phyloP scores from a whole-genome alignment of 306 rosid genomes.

The Corylus avellana region DNA sequence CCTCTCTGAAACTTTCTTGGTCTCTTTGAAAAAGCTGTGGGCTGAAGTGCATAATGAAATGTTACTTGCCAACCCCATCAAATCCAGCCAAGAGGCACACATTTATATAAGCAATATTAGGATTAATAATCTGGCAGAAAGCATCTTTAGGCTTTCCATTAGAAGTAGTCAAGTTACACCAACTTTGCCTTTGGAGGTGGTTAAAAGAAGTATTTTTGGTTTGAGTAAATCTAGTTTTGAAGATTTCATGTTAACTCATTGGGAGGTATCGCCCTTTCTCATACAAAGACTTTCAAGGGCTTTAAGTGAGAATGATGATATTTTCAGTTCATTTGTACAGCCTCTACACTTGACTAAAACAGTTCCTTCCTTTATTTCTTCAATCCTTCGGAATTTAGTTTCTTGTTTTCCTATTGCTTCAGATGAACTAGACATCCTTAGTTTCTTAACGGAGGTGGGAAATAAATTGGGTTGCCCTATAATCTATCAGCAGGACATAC shows the following conservation, averaged over 20 bases:
- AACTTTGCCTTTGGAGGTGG: conserved; percentile 42
- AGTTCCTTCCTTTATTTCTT: conserved; percentile 53
- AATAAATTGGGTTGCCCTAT: conserved; percentile 68
- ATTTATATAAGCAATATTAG: conserved; percentile 48
- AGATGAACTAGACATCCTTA: conserved; percentile 64
- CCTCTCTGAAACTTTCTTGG: conserved; percentile 33
- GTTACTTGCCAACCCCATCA: conserved; percentile 22
- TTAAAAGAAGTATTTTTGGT: conserved; percentile 58
- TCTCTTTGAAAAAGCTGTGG: conserved; percentile 49
- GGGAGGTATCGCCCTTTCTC: conserved; percentile 71
- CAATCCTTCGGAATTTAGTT: conserved; percentile 52
- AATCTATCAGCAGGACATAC: conserved; percentile 71
- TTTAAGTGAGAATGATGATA: conserved; percentile 33
- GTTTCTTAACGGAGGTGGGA: conserved; percentile 61
- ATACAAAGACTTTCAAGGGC: conserved; percentile 30
- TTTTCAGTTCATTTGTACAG: conserved; percentile 41
- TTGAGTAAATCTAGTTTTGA: conserved; percentile 46
- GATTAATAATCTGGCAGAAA: conserved; percentile 56
- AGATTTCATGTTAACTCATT: conserved; percentile 53
- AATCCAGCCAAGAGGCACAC: conserved; percentile 32
- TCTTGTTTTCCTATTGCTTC: conserved; percentile 83
- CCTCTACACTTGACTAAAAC: conserved; percentile 42
- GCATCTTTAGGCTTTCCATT: conserved; percentile 73
- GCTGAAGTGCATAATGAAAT: conserved; percentile 39
- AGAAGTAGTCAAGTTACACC: conserved; percentile 24